phyloP scores from a whole-genome alignment of 164 flowering plant genomes.

The Nymphaea colorata region DNA sequence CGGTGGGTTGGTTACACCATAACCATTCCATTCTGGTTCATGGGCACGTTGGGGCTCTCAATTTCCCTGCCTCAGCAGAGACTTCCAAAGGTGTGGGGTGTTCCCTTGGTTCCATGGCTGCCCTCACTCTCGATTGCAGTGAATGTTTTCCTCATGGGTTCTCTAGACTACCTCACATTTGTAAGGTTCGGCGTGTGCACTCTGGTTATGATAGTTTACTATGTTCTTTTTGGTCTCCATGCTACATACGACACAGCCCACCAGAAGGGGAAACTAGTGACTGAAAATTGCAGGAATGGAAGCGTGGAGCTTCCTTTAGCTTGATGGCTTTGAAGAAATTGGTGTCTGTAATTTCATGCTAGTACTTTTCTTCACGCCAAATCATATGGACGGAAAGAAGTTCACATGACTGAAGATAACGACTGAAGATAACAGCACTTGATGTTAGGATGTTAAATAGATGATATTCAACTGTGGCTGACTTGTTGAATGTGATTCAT shows the following conservation, averaged over 20 bases:
- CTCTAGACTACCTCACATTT: conserved; percentile 51
- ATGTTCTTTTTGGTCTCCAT: conserved; percentile 62
- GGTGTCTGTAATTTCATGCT: no score
- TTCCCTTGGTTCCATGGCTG: conserved; percentile 78
- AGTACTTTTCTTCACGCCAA: no score
- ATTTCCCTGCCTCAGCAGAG: conserved; percentile 31
- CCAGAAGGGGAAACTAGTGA: conserved; percentile 12
- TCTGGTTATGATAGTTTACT: conserved; percentile 56
- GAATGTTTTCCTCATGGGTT: conserved; percentile 74
- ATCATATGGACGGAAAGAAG: no score
- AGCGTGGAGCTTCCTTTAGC: background rate
- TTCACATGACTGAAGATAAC: no score
- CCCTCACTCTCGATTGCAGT: conserved; percentile 66
- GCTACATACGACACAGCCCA: conserved; percentile 78
- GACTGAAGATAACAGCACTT: no score
- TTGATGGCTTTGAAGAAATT: no score
- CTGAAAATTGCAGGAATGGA: background rate
- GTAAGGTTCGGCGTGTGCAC: conserved; percentile 62
- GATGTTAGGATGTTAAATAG: no score
- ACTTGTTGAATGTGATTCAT: no score
- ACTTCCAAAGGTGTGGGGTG: conserved; percentile 62
- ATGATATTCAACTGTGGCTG: no score
- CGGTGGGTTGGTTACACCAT: conserved; percentile 58
- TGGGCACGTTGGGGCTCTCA: conserved; percentile 43
- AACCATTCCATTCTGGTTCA: conserved; percentile 36